A percentile compares a stretch with the other conserved stretches of the same genome.
Conservation (phyloP, 164 flowering plant genomes). For the Vitis rotundifolia region DNA sequence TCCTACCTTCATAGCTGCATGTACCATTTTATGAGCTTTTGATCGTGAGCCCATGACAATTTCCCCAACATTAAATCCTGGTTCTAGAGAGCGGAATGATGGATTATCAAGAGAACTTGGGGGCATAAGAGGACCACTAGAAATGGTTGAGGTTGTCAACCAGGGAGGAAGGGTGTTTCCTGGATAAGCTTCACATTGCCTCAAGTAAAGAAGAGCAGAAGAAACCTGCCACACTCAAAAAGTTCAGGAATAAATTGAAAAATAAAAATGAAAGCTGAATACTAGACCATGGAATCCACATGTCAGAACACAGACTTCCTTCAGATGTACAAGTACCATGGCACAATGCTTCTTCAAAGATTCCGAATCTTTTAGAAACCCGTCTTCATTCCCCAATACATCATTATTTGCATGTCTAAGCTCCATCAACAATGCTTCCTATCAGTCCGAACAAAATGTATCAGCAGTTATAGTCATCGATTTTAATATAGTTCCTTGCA, state of each 20-base stretch:
- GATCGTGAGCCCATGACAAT: constrained; percentile 33
- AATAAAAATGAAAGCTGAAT: background rate
- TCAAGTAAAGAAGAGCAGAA: constrained; percentile 25
- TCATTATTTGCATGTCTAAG: constrained; percentile 40
- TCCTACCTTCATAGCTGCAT: constrained; percentile 43
- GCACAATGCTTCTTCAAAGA: constrained; percentile 41
- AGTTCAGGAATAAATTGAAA: background rate
- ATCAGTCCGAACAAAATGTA: background rate
- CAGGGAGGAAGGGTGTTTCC: constrained; percentile 23
- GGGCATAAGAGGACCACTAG: constrained; percentile 7
- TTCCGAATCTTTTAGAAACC: constrained; percentile 34
- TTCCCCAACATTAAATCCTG: constrained; percentile 28
- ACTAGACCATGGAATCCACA: constrained; percentile 16
- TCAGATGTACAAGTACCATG: constrained; percentile 42
- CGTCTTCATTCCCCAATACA: constrained; percentile 29
- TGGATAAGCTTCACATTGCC: constrained; percentile 19
- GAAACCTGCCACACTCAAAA: constrained; percentile 28
- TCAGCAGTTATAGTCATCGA: background rate
- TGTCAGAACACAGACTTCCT: constrained; percentile 50
- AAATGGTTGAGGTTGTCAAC: constrained; percentile 18
- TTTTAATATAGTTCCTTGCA: too few species aligned
- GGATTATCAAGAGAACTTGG: constrained; percentile 19
- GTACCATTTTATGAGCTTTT: constrained; percentile 43
- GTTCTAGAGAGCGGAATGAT: constrained; percentile 16
- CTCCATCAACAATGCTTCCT: constrained; percentile 43